These are phyloP conservation scores for Nissolia schottii DNA, from an alignment of 306 rosid species.

Conservation along the genomic window DNA sequence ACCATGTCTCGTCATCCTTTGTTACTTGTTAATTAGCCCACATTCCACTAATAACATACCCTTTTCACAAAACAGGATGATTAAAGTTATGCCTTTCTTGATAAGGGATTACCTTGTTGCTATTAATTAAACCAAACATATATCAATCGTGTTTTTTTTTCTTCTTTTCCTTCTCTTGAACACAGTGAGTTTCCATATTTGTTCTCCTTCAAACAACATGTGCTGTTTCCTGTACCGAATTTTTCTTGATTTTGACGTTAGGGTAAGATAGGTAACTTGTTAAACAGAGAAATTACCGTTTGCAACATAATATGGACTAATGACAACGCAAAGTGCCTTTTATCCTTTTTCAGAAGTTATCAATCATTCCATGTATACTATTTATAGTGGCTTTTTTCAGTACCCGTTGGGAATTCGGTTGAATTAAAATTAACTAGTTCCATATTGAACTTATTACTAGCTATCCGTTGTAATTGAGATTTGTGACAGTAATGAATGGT, in stretches of 20 bases:
- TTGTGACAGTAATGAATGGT: too few relatives aligned
- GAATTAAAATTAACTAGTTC: too few relatives aligned
- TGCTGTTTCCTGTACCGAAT: background rate
- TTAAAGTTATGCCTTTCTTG: slow-evolving; percentile 47
- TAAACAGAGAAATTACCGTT: background rate
- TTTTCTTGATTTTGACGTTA: too few relatives aligned
- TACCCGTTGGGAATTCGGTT: too few relatives aligned
- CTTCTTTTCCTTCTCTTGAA: background rate
- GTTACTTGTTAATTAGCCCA: background rate
- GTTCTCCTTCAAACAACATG: background rate
- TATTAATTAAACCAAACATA: background rate
- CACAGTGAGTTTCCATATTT: background rate
- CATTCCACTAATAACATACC: background rate
- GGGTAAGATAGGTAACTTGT: too few relatives aligned
- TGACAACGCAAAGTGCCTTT: background rate
- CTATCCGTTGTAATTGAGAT: too few relatives aligned
- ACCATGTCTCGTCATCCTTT: too few relatives aligned
- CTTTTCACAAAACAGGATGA: background rate
- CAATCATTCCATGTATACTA: background rate
- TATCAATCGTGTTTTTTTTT: background rate
- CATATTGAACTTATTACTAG: too few relatives aligned
- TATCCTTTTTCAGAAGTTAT: too few relatives aligned
- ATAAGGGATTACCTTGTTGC: background rate
- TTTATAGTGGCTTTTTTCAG: background rate
- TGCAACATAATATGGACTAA: too few relatives aligned